Evolutionary conservation across 148 eudicot genomes (phyloP).

Genomic region (Fagopyrum esculentum): DNA sequence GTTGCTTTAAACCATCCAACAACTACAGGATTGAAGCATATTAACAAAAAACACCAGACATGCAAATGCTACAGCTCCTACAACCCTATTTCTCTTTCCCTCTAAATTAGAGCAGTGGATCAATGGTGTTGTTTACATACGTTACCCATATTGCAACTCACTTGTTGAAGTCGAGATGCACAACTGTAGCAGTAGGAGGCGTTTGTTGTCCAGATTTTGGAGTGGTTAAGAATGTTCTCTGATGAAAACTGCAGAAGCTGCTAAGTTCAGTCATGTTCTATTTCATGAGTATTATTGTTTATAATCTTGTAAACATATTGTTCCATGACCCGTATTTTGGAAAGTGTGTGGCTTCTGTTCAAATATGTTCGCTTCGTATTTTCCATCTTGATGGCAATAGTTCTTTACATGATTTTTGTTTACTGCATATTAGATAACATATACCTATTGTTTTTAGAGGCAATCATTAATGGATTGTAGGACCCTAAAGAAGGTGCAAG

Average conservation of each 20-base stretch:
- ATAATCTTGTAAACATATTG: background rate
- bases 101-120: no score
- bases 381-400: background rate
- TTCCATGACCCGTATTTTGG: background rate
- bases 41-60: no score
- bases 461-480: background rate
- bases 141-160: no score
- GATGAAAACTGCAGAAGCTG: background rate
- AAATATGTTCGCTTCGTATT: background rate
- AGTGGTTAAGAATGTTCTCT: background rate
- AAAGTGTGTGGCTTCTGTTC: background rate
- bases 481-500: background rate
- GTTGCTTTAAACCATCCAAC: no score
- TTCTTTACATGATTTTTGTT: background rate
- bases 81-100: no score
- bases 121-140: no score
- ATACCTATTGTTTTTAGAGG: background rate
- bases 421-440: background rate
- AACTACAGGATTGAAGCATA: no score
- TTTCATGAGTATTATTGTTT: background rate
- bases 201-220: no score
- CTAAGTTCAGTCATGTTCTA: background rate
- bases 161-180: no score
- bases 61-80: no score
- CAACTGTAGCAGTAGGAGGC: no score